phyloP scores from a whole-genome alignment of 2,329 filamentous ascomycete genomes.

The Penicillium italicum region DNA sequence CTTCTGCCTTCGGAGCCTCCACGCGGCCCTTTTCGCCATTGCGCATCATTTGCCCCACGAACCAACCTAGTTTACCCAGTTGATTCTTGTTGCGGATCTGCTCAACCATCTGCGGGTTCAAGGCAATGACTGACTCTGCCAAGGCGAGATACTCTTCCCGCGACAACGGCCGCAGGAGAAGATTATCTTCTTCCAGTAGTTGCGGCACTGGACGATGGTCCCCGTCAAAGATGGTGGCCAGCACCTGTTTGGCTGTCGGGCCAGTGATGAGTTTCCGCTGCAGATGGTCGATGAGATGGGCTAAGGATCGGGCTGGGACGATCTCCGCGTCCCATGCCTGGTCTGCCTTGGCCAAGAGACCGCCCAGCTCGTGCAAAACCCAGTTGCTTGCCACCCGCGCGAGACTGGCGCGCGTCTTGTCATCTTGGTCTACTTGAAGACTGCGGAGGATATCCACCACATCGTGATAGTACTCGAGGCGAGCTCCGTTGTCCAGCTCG shows the following conservation, averaged over 20 bases:
- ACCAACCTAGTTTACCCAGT: slow-evolving; percentile 63
- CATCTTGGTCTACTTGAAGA: slow-evolving; percentile 26
- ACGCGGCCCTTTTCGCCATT: slow-evolving; percentile 58
- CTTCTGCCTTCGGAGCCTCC: slow-evolving; percentile 57
- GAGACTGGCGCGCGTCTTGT: slow-evolving; percentile 31
- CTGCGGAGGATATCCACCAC: slow-evolving; percentile 39
- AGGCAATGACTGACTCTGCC: slow-evolving; percentile 52
- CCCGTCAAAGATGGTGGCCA: slow-evolving; percentile 54
- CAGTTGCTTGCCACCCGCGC: slow-evolving; percentile 59
- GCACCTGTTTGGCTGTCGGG: slow-evolving; percentile 58
- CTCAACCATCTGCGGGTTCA: slow-evolving; percentile 56
- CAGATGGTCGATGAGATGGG: slow-evolving; percentile 45
- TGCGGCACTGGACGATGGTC: slow-evolving; percentile 48
- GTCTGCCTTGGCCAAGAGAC: slow-evolving; percentile 56
- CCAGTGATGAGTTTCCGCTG: slow-evolving; percentile 49
- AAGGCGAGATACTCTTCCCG: slow-evolving; percentile 54
- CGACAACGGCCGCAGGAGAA: slow-evolving; percentile 54
- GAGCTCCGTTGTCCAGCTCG: slow-evolving; percentile 70
- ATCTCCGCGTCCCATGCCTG: slow-evolving; percentile 38
- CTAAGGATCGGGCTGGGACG: slow-evolving; percentile 44
- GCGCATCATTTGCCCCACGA: slow-evolving; percentile 67
- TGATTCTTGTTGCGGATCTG: slow-evolving; percentile 59
- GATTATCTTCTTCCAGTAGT: slow-evolving; percentile 56
- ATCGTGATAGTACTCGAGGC: slow-evolving; percentile 71
- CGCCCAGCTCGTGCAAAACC: slow-evolving; percentile 73